Percentiles rank a stretch among this genome's conserved stretches.
Conservation (phyloP, 1,139 yeast genomes). For the Candida tropicalis region DNA sequence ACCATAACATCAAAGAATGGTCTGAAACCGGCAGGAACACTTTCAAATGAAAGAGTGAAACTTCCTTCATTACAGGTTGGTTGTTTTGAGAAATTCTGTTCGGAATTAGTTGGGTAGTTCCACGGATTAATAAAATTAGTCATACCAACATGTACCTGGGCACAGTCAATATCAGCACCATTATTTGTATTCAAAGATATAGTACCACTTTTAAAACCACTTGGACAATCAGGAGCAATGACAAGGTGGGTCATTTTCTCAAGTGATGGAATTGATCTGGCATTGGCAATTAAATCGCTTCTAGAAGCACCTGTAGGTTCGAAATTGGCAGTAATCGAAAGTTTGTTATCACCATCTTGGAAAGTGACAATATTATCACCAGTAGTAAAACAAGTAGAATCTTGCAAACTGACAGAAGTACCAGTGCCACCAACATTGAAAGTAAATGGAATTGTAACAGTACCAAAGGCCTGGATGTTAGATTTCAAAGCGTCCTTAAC, state of each 20-base stretch:
- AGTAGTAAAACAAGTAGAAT: conserved; percentile 20
- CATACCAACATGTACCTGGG: conserved; percentile 20
- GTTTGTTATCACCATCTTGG: conserved; percentile 21
- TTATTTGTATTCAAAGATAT: conserved; percentile 20
- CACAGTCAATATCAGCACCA: conserved; percentile 50
- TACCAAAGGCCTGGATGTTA: conserved; percentile 18
- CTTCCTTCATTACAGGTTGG: conserved; percentile 18
- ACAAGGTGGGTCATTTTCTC: conserved; percentile 16
- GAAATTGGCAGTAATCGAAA: not conserved
- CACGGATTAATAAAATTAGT: conserved; percentile 24
- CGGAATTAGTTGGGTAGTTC: conserved; percentile 20
- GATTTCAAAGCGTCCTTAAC: conserved; percentile 16
- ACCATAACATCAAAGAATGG: conserved; percentile 18
- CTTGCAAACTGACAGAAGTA: conserved; percentile 17
- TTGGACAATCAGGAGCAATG: conserved; percentile 24
- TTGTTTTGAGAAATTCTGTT: conserved; percentile 11
- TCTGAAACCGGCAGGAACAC: conserved; percentile 31
- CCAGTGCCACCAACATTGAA: conserved; percentile 28
- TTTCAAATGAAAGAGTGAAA: conserved; percentile 17
- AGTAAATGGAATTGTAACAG: conserved; percentile 24
- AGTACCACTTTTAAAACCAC: conserved; percentile 41
- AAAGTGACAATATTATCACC: conserved; percentile 29
- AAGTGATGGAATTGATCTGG: conserved; percentile 17
- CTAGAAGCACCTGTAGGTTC: conserved; percentile 3
- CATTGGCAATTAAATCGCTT: not conserved